phyloP scores from a whole-genome alignment of 148 eudicot species.

The Cornus kousa region DNA sequence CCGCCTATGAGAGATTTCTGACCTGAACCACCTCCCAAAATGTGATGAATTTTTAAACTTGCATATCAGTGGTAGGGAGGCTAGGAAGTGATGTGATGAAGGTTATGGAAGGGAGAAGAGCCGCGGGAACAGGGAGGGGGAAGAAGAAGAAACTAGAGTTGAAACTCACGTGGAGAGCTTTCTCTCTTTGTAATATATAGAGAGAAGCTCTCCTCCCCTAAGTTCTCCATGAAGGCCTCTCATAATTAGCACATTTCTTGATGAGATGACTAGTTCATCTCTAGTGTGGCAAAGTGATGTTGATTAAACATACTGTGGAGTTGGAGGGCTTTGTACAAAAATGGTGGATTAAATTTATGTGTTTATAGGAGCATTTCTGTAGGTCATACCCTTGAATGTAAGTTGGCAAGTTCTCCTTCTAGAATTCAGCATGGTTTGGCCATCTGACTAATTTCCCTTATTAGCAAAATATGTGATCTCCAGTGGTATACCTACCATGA shows the following conservation, averaged over 20 bases:
- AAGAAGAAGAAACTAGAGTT: too few species aligned
- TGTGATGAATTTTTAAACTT: too few species aligned
- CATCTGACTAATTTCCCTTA: too few species aligned
- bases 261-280: neutral
- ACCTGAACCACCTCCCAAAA: too few species aligned
- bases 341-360: neutral
- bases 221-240: neutral
- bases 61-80: too few species aligned
- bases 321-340: neutral
- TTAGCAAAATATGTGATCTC: neutral
- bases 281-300: neutral
- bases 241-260: neutral
- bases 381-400: neutral
- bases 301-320: neutral
- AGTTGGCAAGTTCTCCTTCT: neutral
- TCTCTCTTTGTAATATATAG: too few species aligned
- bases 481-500: neutral
- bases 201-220: too few species aligned
- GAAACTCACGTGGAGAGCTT: too few species aligned
- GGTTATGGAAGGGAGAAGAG: too few species aligned
- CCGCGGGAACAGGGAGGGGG: too few species aligned
- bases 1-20: too few species aligned
- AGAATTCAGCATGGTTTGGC: neutral
- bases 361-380: neutral
- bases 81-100: too few species aligned